phyloP scores from a whole-genome alignment of 495 filamentous ascomycete species.

The Astrocystis sublimbata region DNA sequence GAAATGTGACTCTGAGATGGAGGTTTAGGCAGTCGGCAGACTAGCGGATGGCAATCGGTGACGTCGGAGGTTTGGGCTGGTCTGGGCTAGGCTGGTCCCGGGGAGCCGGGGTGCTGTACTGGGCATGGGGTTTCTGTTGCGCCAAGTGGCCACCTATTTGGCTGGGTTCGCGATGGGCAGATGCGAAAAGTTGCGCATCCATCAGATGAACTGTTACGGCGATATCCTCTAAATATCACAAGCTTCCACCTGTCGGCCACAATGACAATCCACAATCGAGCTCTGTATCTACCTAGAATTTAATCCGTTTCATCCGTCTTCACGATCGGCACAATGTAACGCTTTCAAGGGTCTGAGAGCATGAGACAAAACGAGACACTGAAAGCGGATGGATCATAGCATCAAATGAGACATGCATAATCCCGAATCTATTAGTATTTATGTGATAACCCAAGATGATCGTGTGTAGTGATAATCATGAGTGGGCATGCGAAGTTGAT shows the following conservation, averaged over 20 bases:
- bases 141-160: neutral
- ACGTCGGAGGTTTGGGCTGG: constrained; percentile 24
- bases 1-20: neutral
- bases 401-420: neutral
- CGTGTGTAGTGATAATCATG: neutral
- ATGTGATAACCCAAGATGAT: neutral
- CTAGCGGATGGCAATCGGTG: constrained; percentile 18
- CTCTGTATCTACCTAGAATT: too few species aligned
- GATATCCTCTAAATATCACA: too few species aligned
- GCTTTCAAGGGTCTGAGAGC: too few species aligned
- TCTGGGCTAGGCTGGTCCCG: too few species aligned
- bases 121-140: neutral
- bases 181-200: neutral
- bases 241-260: too few species aligned
- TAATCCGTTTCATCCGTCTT: neutral
- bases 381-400: neutral
- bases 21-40: neutral
- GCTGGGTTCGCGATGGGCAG: neutral
- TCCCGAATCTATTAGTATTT: constrained; percentile 4
- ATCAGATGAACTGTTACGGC: too few species aligned
- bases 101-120: too few species aligned
- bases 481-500: neutral
- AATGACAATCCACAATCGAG: neutral
- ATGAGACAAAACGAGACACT: neutral
- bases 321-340: neutral